Percentiles rank a stretch among this genome's conserved stretches.
These are phyloP conservation scores for Flaveria brownii DNA, from an alignment of 129 eudicot species.

Conservation along the genomic window DNA sequence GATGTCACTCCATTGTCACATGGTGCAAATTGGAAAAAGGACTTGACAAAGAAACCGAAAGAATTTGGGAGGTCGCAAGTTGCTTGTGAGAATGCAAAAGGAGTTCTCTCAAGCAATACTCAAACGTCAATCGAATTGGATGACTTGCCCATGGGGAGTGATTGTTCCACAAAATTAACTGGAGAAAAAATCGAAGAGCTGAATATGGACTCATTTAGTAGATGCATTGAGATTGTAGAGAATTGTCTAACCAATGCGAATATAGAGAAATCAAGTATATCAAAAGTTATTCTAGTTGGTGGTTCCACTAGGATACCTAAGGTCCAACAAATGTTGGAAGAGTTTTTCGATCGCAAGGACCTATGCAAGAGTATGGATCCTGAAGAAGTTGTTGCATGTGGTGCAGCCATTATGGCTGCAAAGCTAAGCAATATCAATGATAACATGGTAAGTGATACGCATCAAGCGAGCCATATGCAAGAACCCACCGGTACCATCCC, in stretches of 20 bases:
- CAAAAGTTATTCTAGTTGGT: slow-evolving; percentile 27
- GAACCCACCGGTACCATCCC: no score
- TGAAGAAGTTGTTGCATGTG: slow-evolving; percentile 22
- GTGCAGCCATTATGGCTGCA: slow-evolving; percentile 26
- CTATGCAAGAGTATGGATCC: slow-evolving; percentile 24
- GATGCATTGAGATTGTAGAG: slow-evolving; percentile 14
- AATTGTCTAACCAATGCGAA: slow-evolving; percentile 5
- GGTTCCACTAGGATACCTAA: slow-evolving; percentile 35
- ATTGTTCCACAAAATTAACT: slow-evolving; percentile 15
- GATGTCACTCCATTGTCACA: slow-evolving; percentile 29
- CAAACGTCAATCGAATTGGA: slow-evolving; percentile 25
- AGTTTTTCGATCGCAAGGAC: slow-evolving; percentile 6
- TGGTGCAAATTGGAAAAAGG: background rate
- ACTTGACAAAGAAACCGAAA: no score
- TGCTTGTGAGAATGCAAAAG: background rate
- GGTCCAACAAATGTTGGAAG: slow-evolving; percentile 18
- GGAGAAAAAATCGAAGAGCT: slow-evolving; percentile 19
- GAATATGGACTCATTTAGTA: slow-evolving; percentile 21
- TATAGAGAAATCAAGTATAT: slow-evolving; percentile 8
- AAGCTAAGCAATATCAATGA: background rate
- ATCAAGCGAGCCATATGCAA: no score
- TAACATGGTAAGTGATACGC: background rate
- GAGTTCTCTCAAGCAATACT: slow-evolving; percentile 20
- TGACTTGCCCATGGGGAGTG: slow-evolving; percentile 14
- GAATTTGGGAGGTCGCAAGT: background rate